Percentiles rank a stretch among this genome's conserved stretches.
These are phyloP conservation scores for Cunninghamia lanceolata DNA, from an alignment of 75 land plant genomes.

Conservation along the genomic window DNA sequence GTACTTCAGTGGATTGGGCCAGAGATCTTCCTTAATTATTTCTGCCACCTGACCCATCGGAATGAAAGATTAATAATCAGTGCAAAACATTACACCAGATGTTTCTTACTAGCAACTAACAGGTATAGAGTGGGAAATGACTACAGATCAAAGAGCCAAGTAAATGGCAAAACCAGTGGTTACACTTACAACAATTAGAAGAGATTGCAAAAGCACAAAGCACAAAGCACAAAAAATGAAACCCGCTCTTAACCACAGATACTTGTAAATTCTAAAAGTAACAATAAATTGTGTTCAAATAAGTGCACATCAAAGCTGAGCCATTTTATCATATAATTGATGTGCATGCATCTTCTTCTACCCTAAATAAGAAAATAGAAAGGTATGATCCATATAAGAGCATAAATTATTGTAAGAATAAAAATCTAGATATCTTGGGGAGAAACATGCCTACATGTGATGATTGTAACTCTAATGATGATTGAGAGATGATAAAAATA, in stretches of 20 bases:
- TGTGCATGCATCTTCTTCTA: neutral
- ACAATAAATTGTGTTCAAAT: neutral
- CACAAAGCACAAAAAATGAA: neutral
- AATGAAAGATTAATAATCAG: conserved; percentile 9
- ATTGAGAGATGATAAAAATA: no score
- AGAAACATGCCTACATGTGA: no score
- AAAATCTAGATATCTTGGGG: no score
- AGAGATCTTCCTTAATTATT: conserved; percentile 43
- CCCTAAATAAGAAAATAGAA: no score
- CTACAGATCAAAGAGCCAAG: neutral
- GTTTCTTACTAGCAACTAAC: neutral
- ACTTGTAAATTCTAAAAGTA: no score
- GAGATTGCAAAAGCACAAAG: no score
- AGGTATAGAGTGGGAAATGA: neutral
- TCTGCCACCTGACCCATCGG: conserved; percentile 23
- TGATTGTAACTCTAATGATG: no score
- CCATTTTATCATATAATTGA: no score
- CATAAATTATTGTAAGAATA: no score
- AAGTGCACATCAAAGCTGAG: neutral
- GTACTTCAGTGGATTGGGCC: conserved; percentile 48
- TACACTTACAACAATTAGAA: neutral
- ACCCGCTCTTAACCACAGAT: neutral
- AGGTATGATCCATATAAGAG: neutral
- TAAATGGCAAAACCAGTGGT: neutral
- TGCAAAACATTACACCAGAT: neutral